phyloP scores from a whole-genome alignment of 2,329 filamentous ascomycete species.

The Claviceps cyperi region DNA sequence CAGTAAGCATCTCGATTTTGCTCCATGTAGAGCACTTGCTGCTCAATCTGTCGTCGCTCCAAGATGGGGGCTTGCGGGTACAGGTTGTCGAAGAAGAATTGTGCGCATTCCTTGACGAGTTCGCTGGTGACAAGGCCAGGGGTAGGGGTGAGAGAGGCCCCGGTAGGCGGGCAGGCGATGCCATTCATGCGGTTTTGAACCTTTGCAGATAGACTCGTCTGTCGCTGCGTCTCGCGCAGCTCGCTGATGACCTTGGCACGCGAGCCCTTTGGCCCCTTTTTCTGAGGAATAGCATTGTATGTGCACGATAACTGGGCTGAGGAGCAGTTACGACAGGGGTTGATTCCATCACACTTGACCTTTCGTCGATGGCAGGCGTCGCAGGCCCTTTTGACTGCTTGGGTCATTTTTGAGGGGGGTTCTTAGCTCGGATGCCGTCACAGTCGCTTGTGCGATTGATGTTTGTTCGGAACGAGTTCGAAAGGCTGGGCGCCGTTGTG shows the following conservation, averaged over 20 bases:
- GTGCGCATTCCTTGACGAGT: conserved; percentile 49
- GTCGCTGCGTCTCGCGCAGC: conserved; percentile 52
- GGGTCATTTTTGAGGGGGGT: conserved; percentile 24
- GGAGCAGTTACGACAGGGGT: conserved; percentile 57
- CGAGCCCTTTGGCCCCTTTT: conserved; percentile 63
- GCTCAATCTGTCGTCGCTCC: conserved; percentile 41
- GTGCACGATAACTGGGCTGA: conserved; percentile 55
- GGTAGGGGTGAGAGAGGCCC: conserved; percentile 35
- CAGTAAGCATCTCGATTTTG: conserved; percentile 50
- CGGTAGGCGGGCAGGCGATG: conserved; percentile 32
- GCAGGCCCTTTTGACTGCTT: conserved; percentile 48
- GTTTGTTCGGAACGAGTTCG: neutral
- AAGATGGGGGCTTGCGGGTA: conserved; percentile 50
- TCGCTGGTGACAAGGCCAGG: conserved; percentile 46
- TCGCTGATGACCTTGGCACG: conserved; percentile 64
- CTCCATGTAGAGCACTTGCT: conserved; percentile 45
- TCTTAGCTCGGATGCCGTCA: neutral
- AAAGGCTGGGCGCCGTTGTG: conserved; percentile 1
- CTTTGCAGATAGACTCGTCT: conserved; percentile 47
- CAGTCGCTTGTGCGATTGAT: no score
- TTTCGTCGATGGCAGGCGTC: conserved; percentile 63
- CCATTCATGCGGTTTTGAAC: conserved; percentile 46
- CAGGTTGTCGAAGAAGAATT: conserved; percentile 56
- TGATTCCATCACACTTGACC: conserved; percentile 58
- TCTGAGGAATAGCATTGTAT: conserved; percentile 61